Conservation (phyloP, 306 rosid genomes). For the Abrus precatorius region DNA sequence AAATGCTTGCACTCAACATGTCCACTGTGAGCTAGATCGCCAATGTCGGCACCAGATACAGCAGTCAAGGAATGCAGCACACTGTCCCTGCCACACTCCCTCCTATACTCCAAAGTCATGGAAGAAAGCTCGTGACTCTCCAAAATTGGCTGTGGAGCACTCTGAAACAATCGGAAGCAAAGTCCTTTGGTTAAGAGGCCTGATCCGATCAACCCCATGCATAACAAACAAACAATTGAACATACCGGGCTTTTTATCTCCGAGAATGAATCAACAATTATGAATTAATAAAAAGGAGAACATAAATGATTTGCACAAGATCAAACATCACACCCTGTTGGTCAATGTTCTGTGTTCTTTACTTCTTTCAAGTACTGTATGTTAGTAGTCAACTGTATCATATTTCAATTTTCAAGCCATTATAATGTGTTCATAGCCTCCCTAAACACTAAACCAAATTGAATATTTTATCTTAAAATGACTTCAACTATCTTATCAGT, state of each 20-base stretch:
- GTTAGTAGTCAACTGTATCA: constrained; percentile 5
- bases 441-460: neutral
- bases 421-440: neutral
- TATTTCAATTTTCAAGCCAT: constrained; percentile 22
- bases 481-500: constrained; percentile 9
- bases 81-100: constrained; percentile 99
- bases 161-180: constrained; percentile 64
- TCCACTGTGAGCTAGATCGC: constrained; percentile 63
- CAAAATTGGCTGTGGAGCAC: constrained; percentile 90
- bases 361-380: neutral
- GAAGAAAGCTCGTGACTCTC: constrained; percentile 91
- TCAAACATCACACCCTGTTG: constrained; percentile 5
- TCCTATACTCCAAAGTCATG: constrained; percentile 91
- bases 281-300: neutral
- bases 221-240: constrained; percentile 27
- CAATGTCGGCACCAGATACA: constrained; percentile 63
- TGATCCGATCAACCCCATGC: constrained; percentile 21
- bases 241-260: neutral
- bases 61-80: constrained; percentile 87
- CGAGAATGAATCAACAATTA: constrained; percentile 25
- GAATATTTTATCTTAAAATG: constrained; percentile 21
- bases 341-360: neutral
- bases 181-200: constrained; percentile 13
- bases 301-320: constrained; percentile 20
- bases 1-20: constrained; percentile 88